These are phyloP conservation scores for Xylaria intraflava DNA, from an alignment of 495 filamentous ascomycete species.

Conservation along the genomic window DNA sequence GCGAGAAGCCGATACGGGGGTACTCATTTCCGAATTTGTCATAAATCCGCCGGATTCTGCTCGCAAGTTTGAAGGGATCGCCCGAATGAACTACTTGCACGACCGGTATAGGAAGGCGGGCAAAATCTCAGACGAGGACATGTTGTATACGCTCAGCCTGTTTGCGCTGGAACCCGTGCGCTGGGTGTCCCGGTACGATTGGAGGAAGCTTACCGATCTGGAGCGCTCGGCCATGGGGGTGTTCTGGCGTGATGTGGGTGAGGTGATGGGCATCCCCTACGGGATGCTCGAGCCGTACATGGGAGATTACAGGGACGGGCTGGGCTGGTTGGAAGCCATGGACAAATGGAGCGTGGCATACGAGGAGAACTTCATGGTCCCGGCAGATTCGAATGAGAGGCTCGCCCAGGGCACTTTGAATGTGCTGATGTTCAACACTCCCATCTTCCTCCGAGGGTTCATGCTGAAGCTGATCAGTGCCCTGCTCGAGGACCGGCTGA, in stretches of 20 bases:
- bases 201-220: slow-evolving; percentile 35
- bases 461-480: slow-evolving; percentile 44
- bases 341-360: slow-evolving; percentile 47
- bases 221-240: slow-evolving; percentile 39
- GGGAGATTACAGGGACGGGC: slow-evolving; percentile 44
- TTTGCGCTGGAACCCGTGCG: slow-evolving; percentile 33
- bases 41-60: slow-evolving; percentile 27
- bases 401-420: slow-evolving; percentile 49
- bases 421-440: slow-evolving; percentile 48
- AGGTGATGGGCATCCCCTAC: slow-evolving; percentile 38
- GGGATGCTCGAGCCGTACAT: slow-evolving; percentile 13
- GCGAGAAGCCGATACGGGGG: slow-evolving; percentile 53
- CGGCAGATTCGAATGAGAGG: slow-evolving; percentile 45
- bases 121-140: slow-evolving; percentile 38
- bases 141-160: slow-evolving; percentile 39
- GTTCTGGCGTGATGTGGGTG: slow-evolving; percentile 35
- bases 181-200: slow-evolving; percentile 33
- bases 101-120: slow-evolving; percentile 28
- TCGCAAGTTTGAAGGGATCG: slow-evolving; percentile 28
- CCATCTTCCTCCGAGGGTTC: slow-evolving; percentile 34
- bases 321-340: slow-evolving; percentile 56
- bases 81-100: slow-evolving; percentile 47
- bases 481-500: slow-evolving; percentile 53
- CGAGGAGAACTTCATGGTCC: slow-evolving; percentile 50
- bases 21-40: slow-evolving; percentile 50